Percentiles rank a stretch among this genome's conserved stretches.
Conservation (phyloP, 108 stramenopile genomes). For the Cyclotella cryptica region DNA sequence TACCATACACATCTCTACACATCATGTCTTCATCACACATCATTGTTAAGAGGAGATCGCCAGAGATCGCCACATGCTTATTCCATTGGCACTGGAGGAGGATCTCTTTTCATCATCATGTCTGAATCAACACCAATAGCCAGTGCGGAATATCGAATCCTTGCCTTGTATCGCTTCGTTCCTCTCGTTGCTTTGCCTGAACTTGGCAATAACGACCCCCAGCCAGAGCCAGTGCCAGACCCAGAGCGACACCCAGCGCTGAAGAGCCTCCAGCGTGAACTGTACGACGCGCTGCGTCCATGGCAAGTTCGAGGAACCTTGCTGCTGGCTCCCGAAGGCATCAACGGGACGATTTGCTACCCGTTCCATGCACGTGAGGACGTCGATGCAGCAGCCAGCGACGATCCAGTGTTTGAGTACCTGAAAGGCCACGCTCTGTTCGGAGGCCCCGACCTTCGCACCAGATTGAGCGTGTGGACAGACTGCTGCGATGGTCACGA, state of each 20-base stretch:
- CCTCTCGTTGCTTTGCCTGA: slow-evolving; percentile 11
- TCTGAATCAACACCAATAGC: background rate
- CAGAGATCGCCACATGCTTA: too few species aligned
- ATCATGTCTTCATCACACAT: too few species aligned
- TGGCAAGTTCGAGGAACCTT: slow-evolving; percentile 65
- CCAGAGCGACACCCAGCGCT: slow-evolving; percentile 39
- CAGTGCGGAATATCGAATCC: slow-evolving; percentile 12
- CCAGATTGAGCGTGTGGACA: slow-evolving; percentile 38
- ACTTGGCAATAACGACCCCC: background rate
- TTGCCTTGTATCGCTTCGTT: slow-evolving; percentile 69
- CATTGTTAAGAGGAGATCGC: too few species aligned
- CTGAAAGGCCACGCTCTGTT: slow-evolving; percentile 31
- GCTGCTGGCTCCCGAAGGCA: slow-evolving; percentile 77
- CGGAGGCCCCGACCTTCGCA: slow-evolving; percentile 35
- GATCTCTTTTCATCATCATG: background rate
- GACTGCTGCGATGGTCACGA: slow-evolving; percentile 9
- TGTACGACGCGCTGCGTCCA: slow-evolving; percentile 19
- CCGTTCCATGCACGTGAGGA: slow-evolving; percentile 37
- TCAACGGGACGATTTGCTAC: slow-evolving; percentile 89
- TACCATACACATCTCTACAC: too few species aligned
- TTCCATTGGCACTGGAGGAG: too few species aligned
- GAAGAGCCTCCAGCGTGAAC: slow-evolving; percentile 9
- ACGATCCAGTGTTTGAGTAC: slow-evolving; percentile 45
- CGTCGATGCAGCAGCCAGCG: slow-evolving; percentile 12
- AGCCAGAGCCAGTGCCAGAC: too few species aligned